Evolutionary conservation across 768 basidiomycete species (phyloP).

Genomic region (Termitomyces heimii): DNA sequence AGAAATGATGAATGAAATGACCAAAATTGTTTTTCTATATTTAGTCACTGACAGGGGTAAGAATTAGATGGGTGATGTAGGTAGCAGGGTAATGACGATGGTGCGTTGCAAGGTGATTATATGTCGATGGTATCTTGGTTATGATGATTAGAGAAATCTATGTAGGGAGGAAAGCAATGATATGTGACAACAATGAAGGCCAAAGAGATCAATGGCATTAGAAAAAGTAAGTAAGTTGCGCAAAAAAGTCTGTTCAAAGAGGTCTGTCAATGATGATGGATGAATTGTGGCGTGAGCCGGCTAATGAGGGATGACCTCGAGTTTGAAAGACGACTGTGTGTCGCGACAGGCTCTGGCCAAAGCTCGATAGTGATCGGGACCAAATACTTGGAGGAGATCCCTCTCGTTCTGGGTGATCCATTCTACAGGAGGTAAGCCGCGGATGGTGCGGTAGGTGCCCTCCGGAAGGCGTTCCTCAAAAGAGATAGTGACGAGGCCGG

Average conservation of each 20-base stretch:
- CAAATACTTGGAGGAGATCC: slow-evolving; percentile 67
- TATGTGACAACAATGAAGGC: slow-evolving; percentile 24
- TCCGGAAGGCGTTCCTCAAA: slow-evolving; percentile 72
- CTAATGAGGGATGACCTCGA: slow-evolving; percentile 49
- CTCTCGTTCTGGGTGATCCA: slow-evolving; percentile 72
- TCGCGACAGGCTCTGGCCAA: slow-evolving; percentile 70
- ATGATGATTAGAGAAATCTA: slow-evolving; percentile 14
- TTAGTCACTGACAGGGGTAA: background rate
- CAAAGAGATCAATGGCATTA: slow-evolving; percentile 31
- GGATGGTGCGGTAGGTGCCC: slow-evolving; percentile 67
- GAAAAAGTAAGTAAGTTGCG: slow-evolving; percentile 10
- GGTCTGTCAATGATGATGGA: slow-evolving; percentile 7
- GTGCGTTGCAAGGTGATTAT: slow-evolving; percentile 16
- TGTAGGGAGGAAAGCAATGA: slow-evolving; percentile 20
- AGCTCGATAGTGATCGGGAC: slow-evolving; percentile 63
- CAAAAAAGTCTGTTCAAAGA: background rate
- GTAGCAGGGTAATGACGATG: slow-evolving; percentile 11
- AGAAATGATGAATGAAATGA: slow-evolving; percentile 10
- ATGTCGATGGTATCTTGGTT: slow-evolving; percentile 18
- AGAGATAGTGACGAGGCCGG: slow-evolving; percentile 64
- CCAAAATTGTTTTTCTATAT: slow-evolving; percentile 9
- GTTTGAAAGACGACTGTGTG: slow-evolving; percentile 65
- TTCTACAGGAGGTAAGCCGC: slow-evolving; percentile 69
- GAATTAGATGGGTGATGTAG: slow-evolving; percentile 9
- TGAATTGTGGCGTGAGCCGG: background rate